Evolutionary conservation across 2,329 filamentous ascomycete genomes (phyloP), one percentile per base, ranked within the genome.

Genomic region (Cladosporium sp.): DNA sequence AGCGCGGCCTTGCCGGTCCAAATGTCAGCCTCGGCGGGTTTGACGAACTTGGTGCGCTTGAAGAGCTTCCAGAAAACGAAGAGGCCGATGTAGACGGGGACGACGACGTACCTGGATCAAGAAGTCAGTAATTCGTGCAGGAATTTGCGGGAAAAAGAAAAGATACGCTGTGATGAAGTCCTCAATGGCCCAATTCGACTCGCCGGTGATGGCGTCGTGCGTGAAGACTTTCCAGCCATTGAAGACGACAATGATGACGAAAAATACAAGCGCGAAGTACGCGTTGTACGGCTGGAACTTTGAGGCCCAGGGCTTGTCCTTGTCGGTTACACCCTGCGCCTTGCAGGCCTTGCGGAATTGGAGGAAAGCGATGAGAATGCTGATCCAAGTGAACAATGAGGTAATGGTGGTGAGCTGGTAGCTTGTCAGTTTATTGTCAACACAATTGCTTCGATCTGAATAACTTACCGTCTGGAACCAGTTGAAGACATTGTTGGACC

Each of bases 11-110:
- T 77, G 11, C 73, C 74, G 28, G 65, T 71, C 66, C 69, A 74
- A 35, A 77, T 72, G 54, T 77, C 74, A 5, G 70, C 71, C 54
- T 73, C 68, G 0, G 59, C 62, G 19, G 68, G 61, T 52, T 69
- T 69, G 56, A 76, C 70, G 32, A 68, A 58, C 52, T 77, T 78
- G 0, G 84, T 85, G 58, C 80, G 77, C 64, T 85, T 86, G 63
- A 78, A 70, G 35, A 83, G 66, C 66, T 89, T 88, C 80, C 84
- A 88, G 44, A 80, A 75, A 11, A 77, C 56, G 60, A 78, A 88
- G 9, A 79, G 69, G 7, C 68, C 65, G 13, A 72, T 59, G 64
- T 71, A 75, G 45, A 74, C 72, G 13, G 62, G 33, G 42, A 44
- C 19, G 3, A 44, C 31, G 42, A 48, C 38, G 45, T 49, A 54